Evolutionary conservation across 75 land plant genomes (phyloP).

Genomic region (Pinus taeda): DNA sequence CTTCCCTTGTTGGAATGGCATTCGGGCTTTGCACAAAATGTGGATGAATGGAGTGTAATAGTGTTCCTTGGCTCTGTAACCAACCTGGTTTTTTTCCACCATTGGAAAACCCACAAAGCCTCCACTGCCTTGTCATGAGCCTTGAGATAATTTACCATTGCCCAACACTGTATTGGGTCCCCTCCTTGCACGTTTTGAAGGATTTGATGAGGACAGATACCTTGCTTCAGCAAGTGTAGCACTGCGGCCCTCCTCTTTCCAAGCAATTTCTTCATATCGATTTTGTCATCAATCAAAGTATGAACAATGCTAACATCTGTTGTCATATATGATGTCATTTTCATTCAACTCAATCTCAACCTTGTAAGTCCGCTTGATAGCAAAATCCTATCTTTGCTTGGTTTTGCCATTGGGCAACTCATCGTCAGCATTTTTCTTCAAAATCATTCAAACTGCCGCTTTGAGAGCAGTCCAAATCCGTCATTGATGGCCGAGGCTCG

Average conservation of each 20-base stretch:
- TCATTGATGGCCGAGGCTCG: too few relatives aligned
- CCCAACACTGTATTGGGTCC: not conserved
- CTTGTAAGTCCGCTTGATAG: not conserved
- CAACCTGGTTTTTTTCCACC: not conserved
- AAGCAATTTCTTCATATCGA: too few relatives aligned
- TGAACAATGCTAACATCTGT: not conserved
- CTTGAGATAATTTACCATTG: not conserved
- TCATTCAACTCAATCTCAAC: not conserved
- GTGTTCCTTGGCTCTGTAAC: slow-evolving; percentile 1
- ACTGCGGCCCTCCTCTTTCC: not conserved
- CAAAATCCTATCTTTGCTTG: not conserved
- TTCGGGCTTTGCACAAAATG: slow-evolving; percentile 18
- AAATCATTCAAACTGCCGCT: too few relatives aligned
- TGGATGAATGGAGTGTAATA: slow-evolving; percentile 18
- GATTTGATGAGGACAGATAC: not conserved
- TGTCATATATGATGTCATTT: not conserved
- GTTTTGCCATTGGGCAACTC: not conserved
- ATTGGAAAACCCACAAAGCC: too few relatives aligned
- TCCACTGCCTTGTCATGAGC: not conserved
- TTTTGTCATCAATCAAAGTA: too few relatives aligned
- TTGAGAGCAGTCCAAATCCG: too few relatives aligned
- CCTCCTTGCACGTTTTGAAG: not conserved
- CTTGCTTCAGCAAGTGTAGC: not conserved
- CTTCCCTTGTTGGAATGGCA: slow-evolving; percentile 15
- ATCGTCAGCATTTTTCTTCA: not conserved